A percentile compares a stretch with the other conserved stretches of the same genome.
Conservation (phyloP, 495 filamentous ascomycete genomes). For the Podospora tetraspora region DNA sequence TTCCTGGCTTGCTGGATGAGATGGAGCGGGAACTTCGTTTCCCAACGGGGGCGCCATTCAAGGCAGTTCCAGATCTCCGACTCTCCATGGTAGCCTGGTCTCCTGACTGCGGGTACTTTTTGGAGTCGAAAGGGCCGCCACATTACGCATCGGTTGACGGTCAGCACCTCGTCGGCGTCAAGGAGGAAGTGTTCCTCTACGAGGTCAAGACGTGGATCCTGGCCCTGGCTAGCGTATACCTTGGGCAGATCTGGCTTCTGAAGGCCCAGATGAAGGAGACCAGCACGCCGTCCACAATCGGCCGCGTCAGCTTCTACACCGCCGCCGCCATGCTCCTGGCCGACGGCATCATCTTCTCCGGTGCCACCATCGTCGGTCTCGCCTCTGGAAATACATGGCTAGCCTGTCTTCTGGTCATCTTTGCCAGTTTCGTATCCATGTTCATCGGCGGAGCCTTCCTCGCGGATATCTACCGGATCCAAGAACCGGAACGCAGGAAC, state of each 20-base stretch:
- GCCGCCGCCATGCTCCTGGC: conserved; percentile 79
- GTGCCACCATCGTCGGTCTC: conserved; percentile 59
- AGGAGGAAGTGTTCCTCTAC: conserved; percentile 67
- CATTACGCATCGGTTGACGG: conserved; percentile 58
- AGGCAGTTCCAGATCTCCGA: conserved; percentile 58
- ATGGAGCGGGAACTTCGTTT: conserved; percentile 82
- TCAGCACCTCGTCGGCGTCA: conserved; percentile 68
- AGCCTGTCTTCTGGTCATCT: conserved; percentile 67
- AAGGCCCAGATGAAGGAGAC: conserved; percentile 85
- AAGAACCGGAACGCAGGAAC: conserved; percentile 73
- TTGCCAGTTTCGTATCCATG: conserved; percentile 58
- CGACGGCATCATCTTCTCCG: conserved; percentile 63
- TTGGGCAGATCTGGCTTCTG: conserved; percentile 67
- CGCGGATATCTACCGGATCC: conserved; percentile 79
- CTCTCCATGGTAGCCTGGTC: conserved; percentile 88
- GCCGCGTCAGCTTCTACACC: conserved; percentile 85
- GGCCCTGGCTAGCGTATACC: conserved; percentile 56
- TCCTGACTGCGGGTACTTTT: conserved; percentile 85
- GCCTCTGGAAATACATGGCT: conserved; percentile 60
- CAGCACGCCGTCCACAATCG: conserved; percentile 88
- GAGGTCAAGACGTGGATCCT: conserved; percentile 63
- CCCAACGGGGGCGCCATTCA: conserved; percentile 74
- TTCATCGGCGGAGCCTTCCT: conserved; percentile 76
- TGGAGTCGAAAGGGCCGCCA: conserved; percentile 83
- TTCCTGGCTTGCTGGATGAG: conserved; percentile 48